Evolutionary conservation across 139 green algal genomes (phyloP).

Genomic region (Picochlorum sp.): DNA sequence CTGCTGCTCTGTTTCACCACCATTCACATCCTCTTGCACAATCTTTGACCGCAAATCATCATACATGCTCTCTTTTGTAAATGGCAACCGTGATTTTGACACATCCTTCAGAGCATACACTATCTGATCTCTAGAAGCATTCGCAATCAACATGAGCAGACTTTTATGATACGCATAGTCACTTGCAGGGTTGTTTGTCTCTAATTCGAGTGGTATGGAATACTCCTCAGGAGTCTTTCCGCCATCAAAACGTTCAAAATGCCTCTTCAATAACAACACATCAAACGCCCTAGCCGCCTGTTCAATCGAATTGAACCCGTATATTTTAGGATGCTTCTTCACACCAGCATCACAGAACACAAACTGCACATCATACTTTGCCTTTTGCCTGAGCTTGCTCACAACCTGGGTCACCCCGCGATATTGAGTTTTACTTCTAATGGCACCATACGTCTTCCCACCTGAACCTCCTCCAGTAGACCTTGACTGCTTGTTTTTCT

Average conservation of each 20-base stretch:
- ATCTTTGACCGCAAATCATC: slow-evolving; percentile 4
- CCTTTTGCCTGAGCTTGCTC: slow-evolving; percentile 1
- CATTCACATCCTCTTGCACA: background rate
- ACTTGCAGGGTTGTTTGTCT: slow-evolving; percentile 20
- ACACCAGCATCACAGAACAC: slow-evolving; percentile 30
- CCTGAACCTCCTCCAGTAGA: background rate
- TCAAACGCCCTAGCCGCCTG: slow-evolving; percentile 25
- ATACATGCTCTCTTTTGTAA: background rate
- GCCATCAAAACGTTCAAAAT: background rate
- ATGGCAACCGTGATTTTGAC: background rate
- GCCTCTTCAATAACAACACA: slow-evolving; percentile 23
- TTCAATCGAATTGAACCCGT: slow-evolving; percentile 15
- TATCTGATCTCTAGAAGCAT: slow-evolving; percentile 10
- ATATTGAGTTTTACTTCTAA: slow-evolving; percentile 9
- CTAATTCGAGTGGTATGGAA: background rate
- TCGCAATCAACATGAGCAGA: slow-evolving; percentile 10
- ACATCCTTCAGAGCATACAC: slow-evolving; percentile 28
- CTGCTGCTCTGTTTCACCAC: background rate
- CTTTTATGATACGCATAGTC: background rate
- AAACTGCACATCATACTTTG: slow-evolving; percentile 33
- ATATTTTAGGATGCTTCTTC: slow-evolving; percentile 36
- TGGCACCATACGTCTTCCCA: background rate
- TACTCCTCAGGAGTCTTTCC: slow-evolving; percentile 1
- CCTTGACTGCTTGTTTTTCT: background rate
- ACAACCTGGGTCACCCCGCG: slow-evolving; percentile 15